Evolutionary conservation across 1,284 basidiomycete species (phyloP).

Genomic region (Exobasidium cylindrosporum): DNA sequence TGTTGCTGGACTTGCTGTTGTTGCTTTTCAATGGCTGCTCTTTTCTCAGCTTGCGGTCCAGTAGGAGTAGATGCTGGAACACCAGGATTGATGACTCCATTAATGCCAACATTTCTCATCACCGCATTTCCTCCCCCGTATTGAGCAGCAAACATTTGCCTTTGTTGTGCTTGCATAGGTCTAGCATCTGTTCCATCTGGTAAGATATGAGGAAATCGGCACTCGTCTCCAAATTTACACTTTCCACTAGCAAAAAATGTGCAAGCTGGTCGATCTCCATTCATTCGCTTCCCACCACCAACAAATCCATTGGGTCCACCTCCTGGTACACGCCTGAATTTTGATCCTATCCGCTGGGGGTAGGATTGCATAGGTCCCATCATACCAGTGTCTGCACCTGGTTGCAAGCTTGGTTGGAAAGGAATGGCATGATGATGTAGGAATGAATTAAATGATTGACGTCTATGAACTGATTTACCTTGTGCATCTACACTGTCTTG

Average conservation of each 20-base stretch:
- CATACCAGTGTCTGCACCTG: background rate
- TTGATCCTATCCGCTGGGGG: background rate
- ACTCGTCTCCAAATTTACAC: constrained; percentile 51
- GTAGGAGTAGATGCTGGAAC: constrained; percentile 8
- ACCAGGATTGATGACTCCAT: background rate
- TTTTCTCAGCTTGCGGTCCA: constrained; percentile 11
- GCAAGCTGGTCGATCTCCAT: constrained; percentile 44
- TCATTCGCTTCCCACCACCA: constrained; percentile 2
- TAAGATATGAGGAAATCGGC: constrained; percentile 53
- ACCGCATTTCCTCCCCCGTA: background rate
- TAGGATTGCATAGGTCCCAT: constrained; percentile 4
- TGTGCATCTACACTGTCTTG: background rate
- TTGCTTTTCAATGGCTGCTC: background rate
- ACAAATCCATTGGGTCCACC: background rate
- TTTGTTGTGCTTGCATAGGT: constrained; percentile 12
- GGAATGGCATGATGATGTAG: constrained; percentile 45
- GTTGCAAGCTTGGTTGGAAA: constrained; percentile 36
- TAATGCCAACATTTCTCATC: background rate
- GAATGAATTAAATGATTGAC: constrained; percentile 48
- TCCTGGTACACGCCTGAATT: background rate
- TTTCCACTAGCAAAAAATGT: constrained; percentile 48
- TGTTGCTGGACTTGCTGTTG: constrained; percentile 7
- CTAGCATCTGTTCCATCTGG: constrained; percentile 52
- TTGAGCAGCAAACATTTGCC: background rate
- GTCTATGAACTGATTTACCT: constrained; percentile 18